phyloP scores from a whole-genome alignment of 73 alveolate genomes.

The Tetrahymena thermophila region DNA sequence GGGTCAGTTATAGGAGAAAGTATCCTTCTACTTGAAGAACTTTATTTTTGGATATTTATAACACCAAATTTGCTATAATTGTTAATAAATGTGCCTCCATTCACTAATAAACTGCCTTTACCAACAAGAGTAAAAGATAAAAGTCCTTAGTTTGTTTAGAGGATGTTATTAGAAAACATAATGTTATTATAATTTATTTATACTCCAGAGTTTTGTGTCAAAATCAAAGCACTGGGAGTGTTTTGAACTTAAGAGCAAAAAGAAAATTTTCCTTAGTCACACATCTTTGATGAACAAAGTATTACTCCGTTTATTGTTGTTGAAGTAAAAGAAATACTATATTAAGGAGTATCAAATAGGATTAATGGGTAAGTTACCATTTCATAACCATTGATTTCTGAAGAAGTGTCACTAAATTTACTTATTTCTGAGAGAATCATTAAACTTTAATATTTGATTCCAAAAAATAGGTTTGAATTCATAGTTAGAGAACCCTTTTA shows the following conservation, averaged over 20 bases:
- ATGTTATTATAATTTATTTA: not conserved
- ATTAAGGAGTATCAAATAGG: not conserved
- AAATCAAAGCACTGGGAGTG: not conserved
- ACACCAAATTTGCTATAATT: not conserved
- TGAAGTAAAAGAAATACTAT: not conserved
- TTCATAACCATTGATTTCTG: not conserved
- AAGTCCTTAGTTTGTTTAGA: not conserved
- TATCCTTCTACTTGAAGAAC: not conserved
- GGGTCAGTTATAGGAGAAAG: not conserved
- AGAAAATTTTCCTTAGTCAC: not conserved
- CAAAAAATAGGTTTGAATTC: not conserved
- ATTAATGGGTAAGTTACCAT: not conserved
- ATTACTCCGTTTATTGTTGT: not conserved
- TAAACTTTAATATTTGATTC: not conserved
- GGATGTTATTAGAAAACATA: not conserved
- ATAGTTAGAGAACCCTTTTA: not conserved
- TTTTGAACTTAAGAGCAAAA: not conserved
- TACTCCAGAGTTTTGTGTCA: not conserved
- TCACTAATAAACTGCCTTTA: not conserved
- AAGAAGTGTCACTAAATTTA: not conserved
- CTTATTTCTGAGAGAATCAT: not conserved
- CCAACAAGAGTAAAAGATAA: not conserved
- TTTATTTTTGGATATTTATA: not conserved
- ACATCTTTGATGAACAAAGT: not conserved
- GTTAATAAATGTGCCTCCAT: not conserved